A percentile compares a stretch with the other conserved stretches of the same genome.
Conservation (phyloP, 352 stramenopile genomes). For the Globisporangium orthogonon region DNA sequence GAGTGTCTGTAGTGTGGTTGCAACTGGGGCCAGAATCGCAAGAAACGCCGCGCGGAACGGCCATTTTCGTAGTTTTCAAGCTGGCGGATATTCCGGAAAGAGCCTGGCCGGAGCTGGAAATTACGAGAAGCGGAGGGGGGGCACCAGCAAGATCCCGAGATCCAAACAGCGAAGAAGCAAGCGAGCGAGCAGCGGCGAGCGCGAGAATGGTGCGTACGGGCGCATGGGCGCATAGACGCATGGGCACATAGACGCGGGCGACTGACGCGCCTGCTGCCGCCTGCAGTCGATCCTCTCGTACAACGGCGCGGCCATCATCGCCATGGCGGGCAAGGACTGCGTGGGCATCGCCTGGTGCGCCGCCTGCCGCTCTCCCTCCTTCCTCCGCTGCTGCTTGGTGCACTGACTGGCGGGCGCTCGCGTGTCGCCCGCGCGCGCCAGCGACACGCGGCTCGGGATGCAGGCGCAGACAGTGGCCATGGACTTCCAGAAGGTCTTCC, state of each 20-base stretch:
- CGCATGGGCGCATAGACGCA: no score
- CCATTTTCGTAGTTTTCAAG: no score
- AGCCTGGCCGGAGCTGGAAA: neutral
- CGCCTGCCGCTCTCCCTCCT: no score
- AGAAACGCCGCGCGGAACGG: neutral
- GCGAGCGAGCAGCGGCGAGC: neutral
- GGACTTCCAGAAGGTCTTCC: conserved; percentile 99
- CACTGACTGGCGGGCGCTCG: neutral
- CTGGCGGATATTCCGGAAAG: no score
- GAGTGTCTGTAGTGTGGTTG: neutral
- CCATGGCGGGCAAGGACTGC: conserved; percentile 99
- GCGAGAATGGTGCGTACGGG: neutral
- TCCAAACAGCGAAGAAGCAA: neutral
- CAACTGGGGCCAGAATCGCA: neutral
- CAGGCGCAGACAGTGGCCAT: conserved; percentile 96
- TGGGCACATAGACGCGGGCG: neutral
- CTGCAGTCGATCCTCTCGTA: conserved; percentile 90
- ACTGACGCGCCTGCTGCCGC: neutral
- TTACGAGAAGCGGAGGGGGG: neutral
- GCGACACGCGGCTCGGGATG: conserved; percentile 95
- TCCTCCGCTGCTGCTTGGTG: no score
- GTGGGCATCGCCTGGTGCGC: conserved; percentile 94
- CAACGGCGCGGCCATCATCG: conserved; percentile 98
- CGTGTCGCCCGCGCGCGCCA: conserved; percentile 11
- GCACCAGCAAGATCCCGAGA: neutral